Base-by-base conservation (phyloP, 1,284 basidiomycete species). In the Ceratobasidium papillatum region DNA sequence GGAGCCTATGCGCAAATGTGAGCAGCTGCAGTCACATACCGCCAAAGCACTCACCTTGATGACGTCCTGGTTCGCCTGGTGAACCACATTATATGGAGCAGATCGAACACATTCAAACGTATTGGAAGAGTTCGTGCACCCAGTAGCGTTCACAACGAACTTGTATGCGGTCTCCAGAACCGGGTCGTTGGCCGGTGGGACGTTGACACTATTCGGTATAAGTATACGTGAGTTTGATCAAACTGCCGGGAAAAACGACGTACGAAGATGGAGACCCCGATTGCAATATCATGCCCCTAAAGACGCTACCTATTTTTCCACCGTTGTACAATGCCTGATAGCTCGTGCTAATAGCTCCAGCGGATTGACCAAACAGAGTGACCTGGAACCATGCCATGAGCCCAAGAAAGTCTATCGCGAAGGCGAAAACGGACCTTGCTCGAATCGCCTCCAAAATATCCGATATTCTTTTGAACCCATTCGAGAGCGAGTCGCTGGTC, bases 391-490 rank as follows among this genome's bases (percentile, higher is more conserved):
- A 19, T 72, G 68, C 14, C 63, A 25, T 52, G 25, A 52, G 51
- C 25, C 27, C n/a, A n/a, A n/a, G 9, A 19, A 4, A 34, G 27
- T 25, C 22, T 17, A 34, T 27, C 7, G 3, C 17, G 4, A 61
- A 38, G 45, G 59, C 8, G 11, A 22, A 27, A 17, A 32, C 74
- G 27, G 0, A 82, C 82, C 76, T 83, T 82, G 32, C 75, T 73
- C 14, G 79, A 78, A 77, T 86, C 82, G 25, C 86, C 86, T 3
- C 86, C 86, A 72, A 86, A 86, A 1, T 79, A 78, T 43, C 77
- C 77, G 66, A 87, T 84, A 76, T 86, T 82, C 72, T 82, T 68
- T 45, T 84, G 82, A 0, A 87, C 82, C 86, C 86, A 87, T 75
- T 84, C 78, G 3, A 87, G 79, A 0, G 82, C 84, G 22, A 83